Evolutionary conservation across 331 rosid genomes (phyloP).

Genomic region (Cydonia oblonga): DNA sequence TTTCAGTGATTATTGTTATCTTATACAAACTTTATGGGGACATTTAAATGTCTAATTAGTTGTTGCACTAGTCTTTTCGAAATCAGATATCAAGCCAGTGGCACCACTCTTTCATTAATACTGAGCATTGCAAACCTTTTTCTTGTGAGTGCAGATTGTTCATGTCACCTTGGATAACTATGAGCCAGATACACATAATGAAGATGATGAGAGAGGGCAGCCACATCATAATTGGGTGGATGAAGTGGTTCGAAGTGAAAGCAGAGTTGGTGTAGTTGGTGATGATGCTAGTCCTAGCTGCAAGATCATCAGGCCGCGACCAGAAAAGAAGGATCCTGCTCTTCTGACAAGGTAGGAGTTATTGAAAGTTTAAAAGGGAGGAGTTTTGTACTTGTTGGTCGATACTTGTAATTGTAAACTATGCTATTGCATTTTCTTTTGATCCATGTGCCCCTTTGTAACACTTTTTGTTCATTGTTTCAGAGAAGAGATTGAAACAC

Average conservation of each 20-base stretch:
- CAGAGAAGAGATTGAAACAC: slow-evolving; percentile 83
- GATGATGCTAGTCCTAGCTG: slow-evolving; percentile 35
- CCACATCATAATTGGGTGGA: slow-evolving; percentile 89
- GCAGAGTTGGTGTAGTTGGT: slow-evolving; percentile 46
- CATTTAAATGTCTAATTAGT: neutral
- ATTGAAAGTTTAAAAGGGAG: slow-evolving; percentile 1
- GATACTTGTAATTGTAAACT: neutral
- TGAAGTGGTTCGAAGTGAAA: slow-evolving; percentile 75
- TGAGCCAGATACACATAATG: slow-evolving; percentile 35
- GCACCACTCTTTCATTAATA: neutral
- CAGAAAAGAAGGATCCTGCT: slow-evolving; percentile 70
- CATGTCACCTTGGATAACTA: slow-evolving; percentile 60
- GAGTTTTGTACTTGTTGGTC: neutral
- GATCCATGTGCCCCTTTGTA: neutral
- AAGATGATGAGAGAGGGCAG: slow-evolving; percentile 34
- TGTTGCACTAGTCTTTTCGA: neutral
- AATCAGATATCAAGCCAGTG: neutral
- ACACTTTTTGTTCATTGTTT: slow-evolving; percentile 9
- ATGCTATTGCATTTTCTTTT: neutral
- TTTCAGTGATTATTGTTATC: neutral
- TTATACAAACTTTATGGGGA: neutral
- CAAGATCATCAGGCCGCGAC: slow-evolving; percentile 46
- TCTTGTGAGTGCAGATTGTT: slow-evolving; percentile 46
- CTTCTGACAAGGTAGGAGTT: slow-evolving; percentile 49
- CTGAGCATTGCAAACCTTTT: neutral